A percentile compares a stretch with the other conserved stretches of the same genome.
Conservation (phyloP, 805 yeast genomes). For the Scheffersomyces ergatensis region DNA sequence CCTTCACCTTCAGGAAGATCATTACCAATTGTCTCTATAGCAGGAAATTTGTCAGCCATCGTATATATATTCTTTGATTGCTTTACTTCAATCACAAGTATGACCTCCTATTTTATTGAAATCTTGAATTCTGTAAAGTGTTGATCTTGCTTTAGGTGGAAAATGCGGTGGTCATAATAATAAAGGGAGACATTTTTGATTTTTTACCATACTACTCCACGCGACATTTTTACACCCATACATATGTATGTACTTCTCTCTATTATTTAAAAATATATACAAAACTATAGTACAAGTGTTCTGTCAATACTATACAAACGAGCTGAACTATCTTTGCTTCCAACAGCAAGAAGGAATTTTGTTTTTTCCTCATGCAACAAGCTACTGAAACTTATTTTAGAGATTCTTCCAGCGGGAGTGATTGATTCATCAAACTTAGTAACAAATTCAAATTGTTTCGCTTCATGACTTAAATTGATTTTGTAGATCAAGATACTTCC, state of each 20-base stretch:
- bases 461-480: constrained; percentile 25
- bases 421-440: constrained; percentile 31
- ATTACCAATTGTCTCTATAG: constrained; percentile 45
- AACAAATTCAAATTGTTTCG: constrained; percentile 20
- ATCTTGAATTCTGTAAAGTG: too few species aligned
- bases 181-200: too few species aligned
- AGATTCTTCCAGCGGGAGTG: constrained; percentile 62
- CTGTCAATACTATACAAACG: constrained; percentile 33
- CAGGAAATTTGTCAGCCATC: constrained; percentile 81
- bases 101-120: too few species aligned
- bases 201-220: too few species aligned
- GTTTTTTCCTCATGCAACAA: constrained; percentile 13
- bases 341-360: constrained; percentile 49
- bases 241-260: too few species aligned
- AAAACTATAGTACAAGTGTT: neutral
- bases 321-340: constrained; percentile 65
- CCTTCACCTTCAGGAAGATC: constrained; percentile 27
- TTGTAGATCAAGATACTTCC: constrained; percentile 55
- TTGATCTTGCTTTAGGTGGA: too few species aligned
- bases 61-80: too few species aligned
- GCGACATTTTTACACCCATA: too few species aligned
- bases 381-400: constrained; percentile 58
- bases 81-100: too few species aligned
- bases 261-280: too few species aligned
- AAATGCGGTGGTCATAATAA: too few species aligned